Percentiles rank a stretch among this genome's conserved stretches.
These are phyloP conservation scores for Nothomitra cinnamomea DNA, from an alignment of 2,329 filamentous ascomycete species.

Conservation along the genomic window DNA sequence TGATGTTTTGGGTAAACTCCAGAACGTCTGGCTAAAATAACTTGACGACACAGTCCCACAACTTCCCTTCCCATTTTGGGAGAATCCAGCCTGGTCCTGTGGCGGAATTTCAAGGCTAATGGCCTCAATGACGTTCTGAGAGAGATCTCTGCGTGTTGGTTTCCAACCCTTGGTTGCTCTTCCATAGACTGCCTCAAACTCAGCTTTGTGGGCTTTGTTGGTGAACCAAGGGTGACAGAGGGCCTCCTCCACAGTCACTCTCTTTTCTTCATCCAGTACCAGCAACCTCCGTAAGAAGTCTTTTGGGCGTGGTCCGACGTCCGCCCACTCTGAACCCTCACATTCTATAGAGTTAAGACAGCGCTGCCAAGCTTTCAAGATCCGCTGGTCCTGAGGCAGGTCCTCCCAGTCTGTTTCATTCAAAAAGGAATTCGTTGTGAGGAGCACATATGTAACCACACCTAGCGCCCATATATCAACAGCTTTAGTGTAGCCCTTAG, in stretches of 20 bases:
- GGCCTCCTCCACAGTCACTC: slow-evolving; percentile 36
- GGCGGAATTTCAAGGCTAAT: not conserved
- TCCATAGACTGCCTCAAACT: slow-evolving; percentile 33
- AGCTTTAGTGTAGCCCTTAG: slow-evolving; percentile 35
- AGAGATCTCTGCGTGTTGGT: not conserved
- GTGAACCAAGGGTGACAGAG: slow-evolving; percentile 39
- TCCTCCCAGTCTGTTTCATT: slow-evolving; percentile 18
- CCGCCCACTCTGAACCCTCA: slow-evolving; percentile 24
- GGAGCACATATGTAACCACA: slow-evolving; percentile 32
- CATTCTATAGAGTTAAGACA: not conserved
- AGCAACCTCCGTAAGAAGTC: slow-evolving; percentile 37
- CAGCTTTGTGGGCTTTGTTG: slow-evolving; percentile 27
- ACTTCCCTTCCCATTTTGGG: too few relatives aligned
- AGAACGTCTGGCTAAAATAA: too few relatives aligned
- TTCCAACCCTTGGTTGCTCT: slow-evolving; percentile 31
- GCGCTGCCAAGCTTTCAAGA: slow-evolving; percentile 21
- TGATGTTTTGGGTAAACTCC: too few relatives aligned
- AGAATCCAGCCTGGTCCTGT: not conserved
- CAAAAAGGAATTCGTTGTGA: slow-evolving; percentile 34
- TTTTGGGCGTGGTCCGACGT: slow-evolving; percentile 27
- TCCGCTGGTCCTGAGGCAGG: slow-evolving; percentile 24
- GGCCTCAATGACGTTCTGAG: not conserved
- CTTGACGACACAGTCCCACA: too few relatives aligned
- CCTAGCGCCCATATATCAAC: slow-evolving; percentile 49
- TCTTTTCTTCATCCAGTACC: slow-evolving; percentile 28